phyloP scores from a whole-genome alignment of 129 eudicot genomes.

The Centella asiatica region DNA sequence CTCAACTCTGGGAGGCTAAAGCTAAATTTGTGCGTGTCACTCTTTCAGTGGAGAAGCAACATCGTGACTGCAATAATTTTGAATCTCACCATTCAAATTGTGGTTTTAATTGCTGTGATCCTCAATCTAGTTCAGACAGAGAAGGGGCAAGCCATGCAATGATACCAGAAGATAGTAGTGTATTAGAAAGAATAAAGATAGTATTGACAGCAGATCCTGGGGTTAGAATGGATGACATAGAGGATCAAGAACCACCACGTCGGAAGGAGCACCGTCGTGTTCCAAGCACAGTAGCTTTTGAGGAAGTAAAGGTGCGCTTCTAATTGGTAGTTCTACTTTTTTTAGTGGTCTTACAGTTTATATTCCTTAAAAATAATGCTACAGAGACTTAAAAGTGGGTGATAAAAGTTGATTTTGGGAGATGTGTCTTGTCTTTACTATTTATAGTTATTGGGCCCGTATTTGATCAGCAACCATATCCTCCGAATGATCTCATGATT shows the following conservation, averaged over 20 bases:
- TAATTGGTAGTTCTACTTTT: not conserved
- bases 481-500: too few species aligned
- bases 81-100: slow-evolving; percentile 30
- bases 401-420: too few species aligned
- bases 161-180: slow-evolving; percentile 24
- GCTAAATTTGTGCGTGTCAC: slow-evolving; percentile 82
- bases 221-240: slow-evolving; percentile 89
- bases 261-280: slow-evolving; percentile 95
- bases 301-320: slow-evolving; percentile 92
- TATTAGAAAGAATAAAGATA: slow-evolving; percentile 70
- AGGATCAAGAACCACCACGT: slow-evolving; percentile 79
- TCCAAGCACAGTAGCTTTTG: slow-evolving; percentile 93
- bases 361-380: too few species aligned
- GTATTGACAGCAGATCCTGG: slow-evolving; percentile 89
- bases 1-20: slow-evolving; percentile 88
- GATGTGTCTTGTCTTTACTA: not conserved
- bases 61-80: slow-evolving; percentile 21
- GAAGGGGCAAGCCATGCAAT: slow-evolving; percentile 21
- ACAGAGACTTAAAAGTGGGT: too few species aligned
- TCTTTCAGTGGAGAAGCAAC: slow-evolving; percentile 61
- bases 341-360: not conserved
- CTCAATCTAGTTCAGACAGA: slow-evolving; percentile 23
- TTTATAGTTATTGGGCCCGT: too few species aligned
- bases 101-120: slow-evolving; percentile 24
- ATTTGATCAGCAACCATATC: too few species aligned